Base-by-base conservation (phyloP, 2,329 filamentous ascomycete species). In the Didymellaceae sp. region DNA sequence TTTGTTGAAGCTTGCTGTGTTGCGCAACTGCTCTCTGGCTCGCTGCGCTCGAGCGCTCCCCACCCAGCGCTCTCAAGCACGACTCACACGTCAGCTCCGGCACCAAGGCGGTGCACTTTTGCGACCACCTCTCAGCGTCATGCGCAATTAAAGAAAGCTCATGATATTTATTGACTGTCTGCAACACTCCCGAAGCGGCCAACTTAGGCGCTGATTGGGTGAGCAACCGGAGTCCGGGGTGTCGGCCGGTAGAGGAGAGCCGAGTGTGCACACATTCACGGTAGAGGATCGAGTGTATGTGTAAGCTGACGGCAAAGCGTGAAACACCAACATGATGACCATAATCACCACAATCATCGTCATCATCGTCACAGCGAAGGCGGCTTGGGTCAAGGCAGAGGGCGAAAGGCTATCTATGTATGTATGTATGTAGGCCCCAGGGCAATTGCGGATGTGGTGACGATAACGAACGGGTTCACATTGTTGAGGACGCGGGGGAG, bases 401-500 rank as follows among this genome's bases (percentile, higher is more conserved):
- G 17, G n/a, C 16, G 18, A 18, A 24, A 9, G 18, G 26, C 26
- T 28, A 28, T 28, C 26, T 5, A 25, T 21, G 28, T 39, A 22
- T 49, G 9, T 26, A 43, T 26, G 25, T 24, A 9, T 21, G 18
- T 32, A 14, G 10, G 4, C 14, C 13, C 4, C 30, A 37, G 8
- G 16, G 25, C 32, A 18, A 38, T 49, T 42, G 45, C 40, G 38
- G 32, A 26, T 26, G 31, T 11, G 11, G 14, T 16, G 34, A 33
- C 41, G 28, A 58, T 58, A 51, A 54, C 43, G 45, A 46, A 26
- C 39, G 34, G 42, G 24, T 43, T 44, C 53, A 53, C 48, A 32
- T 52, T 46, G 48, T 52, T 52, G 48, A 42, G 48, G 37, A 24
- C 43, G 43, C 44, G 51, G 57, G 50, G 54, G 54, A 28, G 49